Conservation (phyloP, 345 rosid genomes). For the Melastoma malabathricum region DNA sequence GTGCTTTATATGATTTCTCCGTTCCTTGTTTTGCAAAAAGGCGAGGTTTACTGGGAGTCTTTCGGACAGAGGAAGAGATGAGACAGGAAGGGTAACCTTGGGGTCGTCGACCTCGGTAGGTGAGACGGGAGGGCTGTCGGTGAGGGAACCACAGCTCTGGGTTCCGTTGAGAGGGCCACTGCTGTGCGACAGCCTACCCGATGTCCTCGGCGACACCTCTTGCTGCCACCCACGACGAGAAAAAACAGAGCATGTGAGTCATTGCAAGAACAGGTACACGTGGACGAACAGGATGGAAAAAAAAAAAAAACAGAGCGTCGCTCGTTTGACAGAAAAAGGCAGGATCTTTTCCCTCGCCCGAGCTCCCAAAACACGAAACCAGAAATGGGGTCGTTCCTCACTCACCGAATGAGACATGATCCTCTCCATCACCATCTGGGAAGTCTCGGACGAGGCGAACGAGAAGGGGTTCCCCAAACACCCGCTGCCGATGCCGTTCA, state of each 20-base stretch:
- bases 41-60: background rate
- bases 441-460: constrained; percentile 88
- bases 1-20: background rate
- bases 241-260: background rate
- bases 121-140: constrained; percentile 96
- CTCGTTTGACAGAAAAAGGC: background rate
- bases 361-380: no score
- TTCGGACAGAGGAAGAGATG: background rate
- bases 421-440: constrained; percentile 95
- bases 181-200: constrained; percentile 36
- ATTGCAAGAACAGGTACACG: background rate
- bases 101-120: constrained; percentile 67
- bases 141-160: constrained; percentile 73
- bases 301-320: background rate
- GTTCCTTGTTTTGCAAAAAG: background rate
- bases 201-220: constrained; percentile 11
- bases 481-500: no score
- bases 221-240: constrained; percentile 1
- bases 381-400: background rate
- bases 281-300: background rate
- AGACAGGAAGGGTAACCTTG: constrained; percentile 35
- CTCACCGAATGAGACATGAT: constrained; percentile 99
- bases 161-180: constrained; percentile 75
- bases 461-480: constrained; percentile 87
- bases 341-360: no score